Base-by-base conservation (phyloP, 2,329 filamentous ascomycete genomes). In the Penicillium polonicum region DNA sequence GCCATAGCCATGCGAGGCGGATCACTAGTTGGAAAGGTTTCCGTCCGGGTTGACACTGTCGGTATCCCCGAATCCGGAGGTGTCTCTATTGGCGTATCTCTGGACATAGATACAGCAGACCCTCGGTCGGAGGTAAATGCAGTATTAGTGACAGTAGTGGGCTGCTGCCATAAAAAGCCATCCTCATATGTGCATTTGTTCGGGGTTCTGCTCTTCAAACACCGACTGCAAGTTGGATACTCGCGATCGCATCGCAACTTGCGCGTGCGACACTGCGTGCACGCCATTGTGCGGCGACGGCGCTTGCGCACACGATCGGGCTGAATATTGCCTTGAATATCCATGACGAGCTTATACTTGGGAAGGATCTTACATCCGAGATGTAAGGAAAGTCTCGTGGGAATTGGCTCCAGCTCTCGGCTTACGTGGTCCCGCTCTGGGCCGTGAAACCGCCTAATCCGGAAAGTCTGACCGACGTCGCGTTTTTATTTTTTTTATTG, bases 221-320 rank as follows among this genome's bases (percentile, higher is more conserved):
- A 78, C 19, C 75, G 71, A 21, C 70, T 66, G 57, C 76, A 78
- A 3, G 69, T 68, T 10, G 76, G 76, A 67, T 74, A 77, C 35
- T 73, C 72, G 36, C 76, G 72, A 60, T 78, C 76, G 57, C 76
- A 78, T 57, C 73, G 75, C 35, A 78, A 64, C 60, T 78, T 78
- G 45, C 76, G 67, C 54, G 68, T 73, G 54, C 76, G 74, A 59
- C 76, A 78, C 36, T 74, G 74, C 19, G 71, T 70, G 60, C 76
- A 78, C 17, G 76, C 74, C 61, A 77, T 70, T 10, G 76, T 75
- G 25, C 75, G 70, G 23, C 75, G 65, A 56, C 72, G 71, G 31
- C 75, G 65, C 62, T 76, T 76, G 31, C 73, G 73, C 54, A 70
- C 70, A 43, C 70, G 67, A 9, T 68, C 68, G 35, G 65, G 58